Conservation (phyloP, 352 stramenopile genomes). For the Phytophthora vignae region DNA sequence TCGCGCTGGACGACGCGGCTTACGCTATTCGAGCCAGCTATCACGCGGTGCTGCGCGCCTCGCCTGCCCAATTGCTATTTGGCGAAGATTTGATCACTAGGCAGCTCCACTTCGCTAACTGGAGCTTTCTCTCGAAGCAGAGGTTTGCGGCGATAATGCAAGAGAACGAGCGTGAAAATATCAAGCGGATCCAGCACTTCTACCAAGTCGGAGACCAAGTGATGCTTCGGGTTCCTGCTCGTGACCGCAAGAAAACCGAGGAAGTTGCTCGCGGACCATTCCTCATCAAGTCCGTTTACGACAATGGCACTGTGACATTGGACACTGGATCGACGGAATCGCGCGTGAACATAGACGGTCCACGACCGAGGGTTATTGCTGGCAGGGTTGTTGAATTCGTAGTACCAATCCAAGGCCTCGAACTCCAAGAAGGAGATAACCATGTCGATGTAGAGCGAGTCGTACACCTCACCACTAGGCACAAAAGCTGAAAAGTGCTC, state of each 20-base stretch:
- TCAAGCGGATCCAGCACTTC: constrained; percentile 23
- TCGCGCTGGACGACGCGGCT: constrained; percentile 11
- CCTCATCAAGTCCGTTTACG: constrained; percentile 5
- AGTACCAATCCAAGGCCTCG: no score
- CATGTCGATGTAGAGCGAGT: no score
- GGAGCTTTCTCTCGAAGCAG: constrained; percentile 21
- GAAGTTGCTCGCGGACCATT: constrained; percentile 2
- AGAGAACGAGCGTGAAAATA: constrained; percentile 27
- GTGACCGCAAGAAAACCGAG: constrained; percentile 6
- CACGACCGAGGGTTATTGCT: no score
- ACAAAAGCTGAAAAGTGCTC: no score
- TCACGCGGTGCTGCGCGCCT: constrained; percentile 14
- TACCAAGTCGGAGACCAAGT: constrained; percentile 1
- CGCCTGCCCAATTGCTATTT: constrained; percentile 17
- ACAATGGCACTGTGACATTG: constrained; percentile 5
- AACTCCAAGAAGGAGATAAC: no score
- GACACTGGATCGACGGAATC: no score
- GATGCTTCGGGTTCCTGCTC: constrained; percentile 11
- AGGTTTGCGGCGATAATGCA: constrained; percentile 12
- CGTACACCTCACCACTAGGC: no score
- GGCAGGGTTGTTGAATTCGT: no score
- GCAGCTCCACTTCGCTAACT: constrained; percentile 13
- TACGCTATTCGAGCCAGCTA: constrained; percentile 19
- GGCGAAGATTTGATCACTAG: constrained; percentile 18
- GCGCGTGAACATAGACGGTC: no score